Evolutionary conservation across 2,329 filamentous ascomycete species (phyloP), one percentile per base, ranked within the genome.

Genomic region (Ambrosiella xylebori): DNA sequence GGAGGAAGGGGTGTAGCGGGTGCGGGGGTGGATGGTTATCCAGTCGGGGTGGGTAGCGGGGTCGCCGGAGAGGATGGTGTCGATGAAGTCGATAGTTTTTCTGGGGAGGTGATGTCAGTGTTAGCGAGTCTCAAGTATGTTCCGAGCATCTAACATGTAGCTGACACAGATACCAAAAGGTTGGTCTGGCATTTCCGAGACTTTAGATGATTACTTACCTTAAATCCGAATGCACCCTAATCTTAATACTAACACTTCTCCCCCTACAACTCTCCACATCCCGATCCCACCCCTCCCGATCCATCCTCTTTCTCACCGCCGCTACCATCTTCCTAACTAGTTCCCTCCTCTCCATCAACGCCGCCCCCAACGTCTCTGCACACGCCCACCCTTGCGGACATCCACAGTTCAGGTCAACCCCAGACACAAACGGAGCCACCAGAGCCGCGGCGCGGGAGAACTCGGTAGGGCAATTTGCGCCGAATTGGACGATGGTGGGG

Each of bases 351-450:
- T 79, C 74, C 82, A 86, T 86, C 39, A 87, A 71, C n/a, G 80
- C 80, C 3, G 83, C 84, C 4, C 84, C 84, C 2, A 87, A 73
- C 1, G 74, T 79, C 66, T 83, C 80, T 47, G 81, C 78, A 64
- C 84, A 84, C 0, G 84, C 83, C 84, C 84, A 86, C 5, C 78
- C 78, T 68, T 87, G 84, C 7, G 84, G 84, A 64, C 84, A 87
- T 9, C 84, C 84, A 67, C 84, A 87, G 70, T 86, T 86, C 45
- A 86, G 72, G 64, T 86, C 81, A 2, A 86, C 76, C 62, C 84
- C 84, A 64, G 76, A 76, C 56, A 79, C 77, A 65, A 72, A 79
- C 1, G 82, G 82, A 0, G 75, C 77, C 1, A 80, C 79, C 53
- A 86, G 74, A 19, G 76, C 73, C 0, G 82, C 76, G 9, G 83